phyloP scores from a whole-genome alignment of 1,284 basidiomycete species.

The Grifola frondosa region DNA sequence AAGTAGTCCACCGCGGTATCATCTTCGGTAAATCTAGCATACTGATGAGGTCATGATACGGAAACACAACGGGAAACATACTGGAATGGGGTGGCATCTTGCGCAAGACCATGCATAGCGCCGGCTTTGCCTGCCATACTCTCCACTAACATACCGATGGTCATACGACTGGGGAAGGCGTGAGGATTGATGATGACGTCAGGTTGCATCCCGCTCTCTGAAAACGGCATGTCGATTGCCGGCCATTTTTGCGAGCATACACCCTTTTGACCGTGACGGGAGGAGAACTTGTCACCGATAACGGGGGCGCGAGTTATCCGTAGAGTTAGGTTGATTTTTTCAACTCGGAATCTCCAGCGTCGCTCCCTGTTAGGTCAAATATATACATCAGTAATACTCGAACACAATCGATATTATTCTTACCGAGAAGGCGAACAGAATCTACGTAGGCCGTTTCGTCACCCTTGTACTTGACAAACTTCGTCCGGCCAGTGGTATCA shows the following conservation, averaged over 20 bases:
- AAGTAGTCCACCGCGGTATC: slow-evolving; percentile 98
- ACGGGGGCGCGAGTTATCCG: slow-evolving; percentile 94
- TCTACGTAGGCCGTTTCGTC: slow-evolving; percentile 93
- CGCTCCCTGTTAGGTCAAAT: slow-evolving; percentile 56
- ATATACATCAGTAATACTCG: neutral
- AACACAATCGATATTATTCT: slow-evolving; percentile 19
- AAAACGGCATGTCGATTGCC: slow-evolving; percentile 97
- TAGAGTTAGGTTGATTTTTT: slow-evolving; percentile 95
- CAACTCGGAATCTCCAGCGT: slow-evolving; percentile 83
- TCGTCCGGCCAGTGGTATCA: slow-evolving; percentile 82
- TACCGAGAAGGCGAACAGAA: slow-evolving; percentile 89
- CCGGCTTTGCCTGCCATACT: slow-evolving; percentile 98
- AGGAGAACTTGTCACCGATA: slow-evolving; percentile 99
- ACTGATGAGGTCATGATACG: slow-evolving; percentile 11
- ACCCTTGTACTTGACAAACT: slow-evolving; percentile 94
- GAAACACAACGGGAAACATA: slow-evolving; percentile 38
- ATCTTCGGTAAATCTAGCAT: slow-evolving; percentile 84
- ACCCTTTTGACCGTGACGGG: slow-evolving; percentile 98
- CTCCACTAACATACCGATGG: slow-evolving; percentile 99
- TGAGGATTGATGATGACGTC: slow-evolving; percentile 99
- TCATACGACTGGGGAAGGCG: slow-evolving; percentile 99
- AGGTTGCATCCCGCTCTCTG: slow-evolving; percentile 98
- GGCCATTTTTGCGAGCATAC: slow-evolving; percentile 99
- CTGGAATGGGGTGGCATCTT: slow-evolving; percentile 98
- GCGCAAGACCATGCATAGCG: slow-evolving; percentile 96